Evolutionary conservation across 2,329 filamentous ascomycete genomes (phyloP), one percentile per base, ranked within the genome.

Genomic region (Sarocladium brachiariae): DNA sequence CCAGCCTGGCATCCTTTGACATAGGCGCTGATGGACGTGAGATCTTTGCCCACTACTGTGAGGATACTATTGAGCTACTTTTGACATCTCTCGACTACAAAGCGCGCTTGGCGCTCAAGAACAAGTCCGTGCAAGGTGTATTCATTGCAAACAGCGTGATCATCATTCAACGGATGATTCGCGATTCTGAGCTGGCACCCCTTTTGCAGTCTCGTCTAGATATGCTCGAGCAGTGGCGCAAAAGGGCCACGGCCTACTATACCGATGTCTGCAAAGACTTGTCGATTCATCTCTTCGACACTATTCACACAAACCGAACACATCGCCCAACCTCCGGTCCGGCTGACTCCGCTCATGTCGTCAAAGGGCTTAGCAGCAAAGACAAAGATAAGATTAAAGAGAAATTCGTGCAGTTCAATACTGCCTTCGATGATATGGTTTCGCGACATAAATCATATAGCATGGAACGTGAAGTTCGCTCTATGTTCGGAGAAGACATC

Each of bases 351-450:
- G 83, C 84, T 14, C 86, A 86, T 1, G 87, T 96, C 52, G 76
- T 97, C 53, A 96, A 95, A 67, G 80, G 80, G 1, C 74, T 97
- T 2, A 83, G 80, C 41, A 89, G 85, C 60, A 96, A 96, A 66
- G 93, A 99, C 63, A 95, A 92, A 67, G 93, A 99, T 64, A 85
- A 84, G 52, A 95, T 97, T 70, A 99, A 99, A 70, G 84, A 89
- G 67, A 97, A 97, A 69, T 99, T 96, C 68, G 83, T 87, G 59
- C 81, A 83, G 37, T 99, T 99, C 74, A 99, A 99, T 65, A 74
- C 78, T 8, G 83, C 80, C 39, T 99, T 99, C 63, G 93, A 99
- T 56, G 91, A 95, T 25, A 79, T 96, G 67, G 83, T 96, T 6
- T 70, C 78, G 27, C 84, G 83, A 53, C 92, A 99, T 71, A 93